A percentile compares a stretch with the other conserved stretches of the same genome.
phyloP scores from a whole-genome alignment of 2,329 filamentous ascomycete genomes.

The Thelonectria olida region DNA sequence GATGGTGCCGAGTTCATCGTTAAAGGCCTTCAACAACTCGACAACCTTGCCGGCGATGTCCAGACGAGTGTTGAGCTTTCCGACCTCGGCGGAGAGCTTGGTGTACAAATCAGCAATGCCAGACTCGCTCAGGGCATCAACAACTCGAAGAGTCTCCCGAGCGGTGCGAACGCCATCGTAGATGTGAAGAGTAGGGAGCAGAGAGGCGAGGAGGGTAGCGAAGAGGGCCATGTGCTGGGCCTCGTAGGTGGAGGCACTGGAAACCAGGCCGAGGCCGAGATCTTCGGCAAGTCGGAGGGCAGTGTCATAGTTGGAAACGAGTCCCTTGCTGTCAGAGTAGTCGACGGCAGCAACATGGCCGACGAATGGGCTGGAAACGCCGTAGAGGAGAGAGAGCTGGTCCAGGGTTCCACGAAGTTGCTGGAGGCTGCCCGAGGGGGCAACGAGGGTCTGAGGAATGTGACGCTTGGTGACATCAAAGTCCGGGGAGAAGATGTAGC shows the following conservation, averaged over 20 bases:
- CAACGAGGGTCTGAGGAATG: constrained; percentile 90
- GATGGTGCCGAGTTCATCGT: constrained; percentile 90
- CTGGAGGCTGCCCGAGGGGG: constrained; percentile 82
- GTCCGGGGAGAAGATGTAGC: constrained; percentile 97
- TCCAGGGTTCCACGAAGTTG: constrained; percentile 86
- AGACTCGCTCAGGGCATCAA: constrained; percentile 80
- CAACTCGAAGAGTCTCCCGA: constrained; percentile 82
- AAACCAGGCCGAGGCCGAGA: constrained; percentile 85
- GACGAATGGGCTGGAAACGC: constrained; percentile 90
- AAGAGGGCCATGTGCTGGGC: constrained; percentile 95
- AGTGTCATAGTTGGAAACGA: constrained; percentile 88
- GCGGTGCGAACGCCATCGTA: constrained; percentile 88
- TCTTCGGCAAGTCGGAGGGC: constrained; percentile 87
- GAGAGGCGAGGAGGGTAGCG: constrained; percentile 79
- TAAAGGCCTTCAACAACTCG: constrained; percentile 78
- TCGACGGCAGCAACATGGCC: constrained; percentile 93
- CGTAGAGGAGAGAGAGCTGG: constrained; percentile 90
- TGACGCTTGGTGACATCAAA: constrained; percentile 92
- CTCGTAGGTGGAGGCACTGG: constrained; percentile 88
- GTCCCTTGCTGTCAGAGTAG: constrained; percentile 73
- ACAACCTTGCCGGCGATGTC: constrained; percentile 78
- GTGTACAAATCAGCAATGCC: constrained; percentile 76
- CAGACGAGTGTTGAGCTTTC: constrained; percentile 73
- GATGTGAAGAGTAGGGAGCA: constrained; percentile 85
- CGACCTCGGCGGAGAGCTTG: constrained; percentile 69